phyloP scores from a whole-genome alignment of 352 stramenopile species.

The Pilasporangium apinafurcum region DNA sequence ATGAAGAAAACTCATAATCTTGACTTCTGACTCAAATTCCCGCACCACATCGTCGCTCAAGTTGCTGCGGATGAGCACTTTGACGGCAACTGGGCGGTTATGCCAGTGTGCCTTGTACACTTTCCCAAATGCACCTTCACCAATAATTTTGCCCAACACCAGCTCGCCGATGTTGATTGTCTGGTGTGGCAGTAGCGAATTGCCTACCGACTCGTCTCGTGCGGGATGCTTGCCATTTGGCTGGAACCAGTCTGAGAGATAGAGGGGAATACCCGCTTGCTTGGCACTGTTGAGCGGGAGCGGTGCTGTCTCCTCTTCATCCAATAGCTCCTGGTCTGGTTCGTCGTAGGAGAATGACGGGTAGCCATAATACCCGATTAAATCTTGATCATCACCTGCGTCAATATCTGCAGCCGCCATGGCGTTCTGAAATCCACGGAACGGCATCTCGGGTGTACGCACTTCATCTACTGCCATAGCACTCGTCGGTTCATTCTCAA shows the following conservation, averaged over 20 bases:
- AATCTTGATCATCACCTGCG: conserved; percentile 20
- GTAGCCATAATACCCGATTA: conserved; percentile 20
- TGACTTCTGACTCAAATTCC: conserved; percentile 77
- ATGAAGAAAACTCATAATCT: conserved; percentile 87
- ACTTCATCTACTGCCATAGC: conserved; percentile 19
- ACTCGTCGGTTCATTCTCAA: conserved; percentile 30
- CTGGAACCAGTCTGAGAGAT: conserved; percentile 44
- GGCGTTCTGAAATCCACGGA: too few relatives aligned
- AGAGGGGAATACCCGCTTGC: conserved; percentile 54
- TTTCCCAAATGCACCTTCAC: conserved; percentile 75
- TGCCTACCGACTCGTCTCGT: conserved; percentile 3
- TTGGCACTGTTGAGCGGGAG: conserved; percentile 32
- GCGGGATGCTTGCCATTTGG: conserved; percentile 16
- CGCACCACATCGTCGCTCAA: conserved; percentile 55
- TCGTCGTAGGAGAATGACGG: conserved; percentile 8
- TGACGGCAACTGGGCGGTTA: conserved; percentile 52
- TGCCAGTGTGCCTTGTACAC: conserved; percentile 67
- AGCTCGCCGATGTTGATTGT: conserved; percentile 65
- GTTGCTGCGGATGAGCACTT: conserved; percentile 70
- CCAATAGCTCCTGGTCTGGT: too few relatives aligned
- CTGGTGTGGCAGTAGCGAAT: conserved; percentile 30
- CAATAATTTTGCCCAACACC: conserved; percentile 45
- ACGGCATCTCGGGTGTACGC: conserved; percentile 23
- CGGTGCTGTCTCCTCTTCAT: conserved; percentile 19
- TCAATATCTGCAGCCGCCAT: too few relatives aligned